A percentile compares a stretch with the other conserved stretches of the same genome.
Evolutionary conservation across 164 flowering plant species (phyloP).

Genomic region (Litsea cubeba): DNA sequence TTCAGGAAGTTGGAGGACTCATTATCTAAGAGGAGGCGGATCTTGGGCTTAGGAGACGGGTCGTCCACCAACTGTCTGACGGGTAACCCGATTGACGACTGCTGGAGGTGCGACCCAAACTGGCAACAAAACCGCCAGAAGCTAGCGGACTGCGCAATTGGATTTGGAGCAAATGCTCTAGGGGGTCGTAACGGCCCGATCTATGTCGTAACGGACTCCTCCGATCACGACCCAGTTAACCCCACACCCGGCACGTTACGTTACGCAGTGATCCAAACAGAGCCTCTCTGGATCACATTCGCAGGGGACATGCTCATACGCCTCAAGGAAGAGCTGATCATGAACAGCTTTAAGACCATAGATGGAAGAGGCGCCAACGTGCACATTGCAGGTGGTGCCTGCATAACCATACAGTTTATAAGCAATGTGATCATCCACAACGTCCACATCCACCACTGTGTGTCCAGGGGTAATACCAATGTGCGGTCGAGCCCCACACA

Average conservation of each 20-base stretch:
- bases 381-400: slow-evolving; percentile 59
- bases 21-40: slow-evolving; percentile 26
- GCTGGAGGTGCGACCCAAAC: slow-evolving; percentile 76
- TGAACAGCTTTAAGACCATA: slow-evolving; percentile 73
- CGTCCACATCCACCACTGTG: slow-evolving; percentile 63
- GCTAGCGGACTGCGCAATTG: slow-evolving; percentile 74
- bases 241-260: slow-evolving; percentile 75
- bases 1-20: slow-evolving; percentile 53
- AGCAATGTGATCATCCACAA: slow-evolving; percentile 72
- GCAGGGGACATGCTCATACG: slow-evolving; percentile 54
- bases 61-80: slow-evolving; percentile 32
- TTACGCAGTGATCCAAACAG: slow-evolving; percentile 57
- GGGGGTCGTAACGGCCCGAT: slow-evolving; percentile 76
- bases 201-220: slow-evolving; percentile 71
- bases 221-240: slow-evolving; percentile 49
- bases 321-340: slow-evolving; percentile 56
- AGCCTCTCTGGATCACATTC: slow-evolving; percentile 79
- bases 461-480: slow-evolving; percentile 43
- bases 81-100: slow-evolving; percentile 79
- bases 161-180: slow-evolving; percentile 55
- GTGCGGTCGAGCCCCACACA: slow-evolving; percentile 55
- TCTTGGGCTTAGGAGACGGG: slow-evolving; percentile 19
- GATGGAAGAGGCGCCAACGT: slow-evolving; percentile 83
- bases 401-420: slow-evolving; percentile 60
- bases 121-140: slow-evolving; percentile 58